Evolutionary conservation across 192 early-diverging fungal genomes (phyloP).

Genomic region (Gonapodya prolifera): DNA sequence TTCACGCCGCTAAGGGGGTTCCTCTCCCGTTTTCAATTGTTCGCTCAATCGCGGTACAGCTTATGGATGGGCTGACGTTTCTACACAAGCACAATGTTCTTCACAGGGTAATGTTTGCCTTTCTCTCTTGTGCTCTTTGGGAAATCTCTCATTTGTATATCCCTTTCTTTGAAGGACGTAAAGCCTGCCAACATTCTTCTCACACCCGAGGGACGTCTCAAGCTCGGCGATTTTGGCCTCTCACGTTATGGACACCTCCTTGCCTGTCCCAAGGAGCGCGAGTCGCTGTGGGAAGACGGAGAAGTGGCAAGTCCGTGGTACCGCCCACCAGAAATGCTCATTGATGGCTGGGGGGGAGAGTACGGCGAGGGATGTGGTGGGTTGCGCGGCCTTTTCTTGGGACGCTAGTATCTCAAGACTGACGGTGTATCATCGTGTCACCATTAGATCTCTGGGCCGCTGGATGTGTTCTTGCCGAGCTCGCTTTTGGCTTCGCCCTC

Average conservation of each 20-base stretch:
- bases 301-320: background rate
- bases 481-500: background rate
- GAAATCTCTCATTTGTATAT: background rate
- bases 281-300: background rate
- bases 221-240: conserved; percentile 4
- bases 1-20: background rate
- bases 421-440: background rate
- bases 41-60: background rate
- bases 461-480: background rate
- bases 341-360: background rate
- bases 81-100: background rate
- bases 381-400: background rate
- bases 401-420: background rate
- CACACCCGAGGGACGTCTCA: background rate
- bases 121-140: background rate
- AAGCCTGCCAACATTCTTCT: conserved; percentile 2
- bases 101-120: background rate
- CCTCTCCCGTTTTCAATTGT: background rate
- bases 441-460: background rate
- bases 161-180: background rate
- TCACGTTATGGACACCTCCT: background rate
- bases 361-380: background rate
- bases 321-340: background rate
- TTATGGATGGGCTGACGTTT: background rate
- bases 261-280: background rate